phyloP scores from a whole-genome alignment of 129 eudicot species.

The Calendula officinalis region DNA sequence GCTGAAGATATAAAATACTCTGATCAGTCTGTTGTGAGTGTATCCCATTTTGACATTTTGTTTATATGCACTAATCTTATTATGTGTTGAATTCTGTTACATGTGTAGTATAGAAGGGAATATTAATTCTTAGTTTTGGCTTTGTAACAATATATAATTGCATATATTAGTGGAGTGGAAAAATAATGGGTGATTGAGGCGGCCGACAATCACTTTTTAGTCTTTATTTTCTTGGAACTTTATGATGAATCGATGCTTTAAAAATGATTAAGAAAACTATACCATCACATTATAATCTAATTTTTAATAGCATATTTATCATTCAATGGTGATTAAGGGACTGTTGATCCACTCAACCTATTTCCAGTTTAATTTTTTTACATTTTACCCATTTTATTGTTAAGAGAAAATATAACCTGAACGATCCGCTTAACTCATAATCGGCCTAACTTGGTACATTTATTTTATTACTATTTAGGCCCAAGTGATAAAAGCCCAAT shows the following conservation, averaged over 20 bases:
- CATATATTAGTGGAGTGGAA: neutral
- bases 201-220: neutral
- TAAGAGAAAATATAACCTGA: neutral
- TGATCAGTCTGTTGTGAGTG: constrained; percentile 67
- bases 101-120: neutral
- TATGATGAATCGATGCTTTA: neutral
- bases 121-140: neutral
- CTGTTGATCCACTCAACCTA: neutral
- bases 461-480: neutral
- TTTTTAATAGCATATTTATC: too few relatives aligned
- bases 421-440: neutral
- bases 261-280: neutral
- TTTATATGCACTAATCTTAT: neutral
- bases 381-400: neutral
- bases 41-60: neutral
- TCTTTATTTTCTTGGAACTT: neutral
- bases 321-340: too few relatives aligned
- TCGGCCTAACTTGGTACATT: neutral
- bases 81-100: neutral
- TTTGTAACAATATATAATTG: neutral
- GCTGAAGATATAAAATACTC: constrained; percentile 71
- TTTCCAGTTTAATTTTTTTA: neutral
- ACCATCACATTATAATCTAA: neutral
- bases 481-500: neutral
- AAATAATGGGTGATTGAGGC: too few relatives aligned